These are phyloP conservation scores for Xylariomycetidae sp. DNA, from an alignment of 2,329 filamentous ascomycete species.

Conservation along the genomic window DNA sequence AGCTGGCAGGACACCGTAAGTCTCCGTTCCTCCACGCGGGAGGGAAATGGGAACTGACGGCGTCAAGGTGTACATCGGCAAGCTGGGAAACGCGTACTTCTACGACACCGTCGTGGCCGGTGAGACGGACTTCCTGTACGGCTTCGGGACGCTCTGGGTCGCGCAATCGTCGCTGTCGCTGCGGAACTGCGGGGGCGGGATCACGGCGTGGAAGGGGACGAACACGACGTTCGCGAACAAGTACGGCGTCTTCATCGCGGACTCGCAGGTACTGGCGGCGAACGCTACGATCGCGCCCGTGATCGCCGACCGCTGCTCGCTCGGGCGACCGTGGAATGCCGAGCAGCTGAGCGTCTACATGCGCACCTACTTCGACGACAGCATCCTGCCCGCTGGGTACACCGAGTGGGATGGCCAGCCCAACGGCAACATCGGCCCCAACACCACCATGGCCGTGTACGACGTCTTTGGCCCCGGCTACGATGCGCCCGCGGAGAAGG, in stretches of 20 bases:
- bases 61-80: constrained; percentile 54
- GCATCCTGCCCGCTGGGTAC: constrained; percentile 48
- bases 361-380: constrained; percentile 47
- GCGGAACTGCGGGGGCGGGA: constrained; percentile 57
- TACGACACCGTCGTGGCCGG: constrained; percentile 54
- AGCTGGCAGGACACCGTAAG: constrained; percentile 61
- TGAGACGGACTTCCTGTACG: constrained; percentile 63
- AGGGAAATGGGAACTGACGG: background rate
- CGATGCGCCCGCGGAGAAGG: constrained; percentile 13
- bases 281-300: constrained; percentile 38
- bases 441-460: constrained; percentile 18
- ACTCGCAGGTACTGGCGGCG: constrained; percentile 46
- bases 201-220: constrained; percentile 62
- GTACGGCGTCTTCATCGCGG: constrained; percentile 60
- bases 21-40: constrained; percentile 14
- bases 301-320: constrained; percentile 41
- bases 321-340: constrained; percentile 59
- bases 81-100: constrained; percentile 61
- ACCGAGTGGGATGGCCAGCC: constrained; percentile 39
- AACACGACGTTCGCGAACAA: constrained; percentile 62
- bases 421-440: constrained; percentile 9
- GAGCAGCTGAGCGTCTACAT: constrained; percentile 52
- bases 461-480: constrained; percentile 13
- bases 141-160: constrained; percentile 60
- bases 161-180: constrained; percentile 47